Percentiles rank a stretch among this genome's conserved stretches.
Conservation (phyloP, 1,139 yeast genomes). For the Kluyveromyces sp. region DNA sequence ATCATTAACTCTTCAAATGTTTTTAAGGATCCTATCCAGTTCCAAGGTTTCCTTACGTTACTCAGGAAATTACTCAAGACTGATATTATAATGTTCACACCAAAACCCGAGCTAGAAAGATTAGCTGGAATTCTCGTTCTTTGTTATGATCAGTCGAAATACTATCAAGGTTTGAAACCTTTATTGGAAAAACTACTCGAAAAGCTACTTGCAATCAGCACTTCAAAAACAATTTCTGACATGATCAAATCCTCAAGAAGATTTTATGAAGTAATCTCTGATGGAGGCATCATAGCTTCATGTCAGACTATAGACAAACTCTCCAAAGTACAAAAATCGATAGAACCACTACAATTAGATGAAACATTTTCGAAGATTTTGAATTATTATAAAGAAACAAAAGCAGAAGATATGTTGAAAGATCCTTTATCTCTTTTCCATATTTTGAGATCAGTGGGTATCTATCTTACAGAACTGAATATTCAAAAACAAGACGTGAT, state of each 20-base stretch:
- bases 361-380: slow-evolving; percentile 19
- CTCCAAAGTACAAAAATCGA: slow-evolving; percentile 11
- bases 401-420: background rate
- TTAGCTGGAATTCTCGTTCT: slow-evolving; percentile 14
- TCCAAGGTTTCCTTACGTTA: slow-evolving; percentile 27
- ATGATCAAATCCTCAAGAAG: slow-evolving; percentile 8
- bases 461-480: slow-evolving; percentile 13
- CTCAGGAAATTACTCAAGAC: slow-evolving; percentile 22
- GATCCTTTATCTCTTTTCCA: slow-evolving; percentile 21
- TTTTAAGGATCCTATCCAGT: slow-evolving; percentile 27
- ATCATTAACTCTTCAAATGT: slow-evolving; percentile 10
- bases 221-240: background rate
- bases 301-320: slow-evolving; percentile 25
- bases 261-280: slow-evolving; percentile 10
- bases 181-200: slow-evolving; percentile 19
- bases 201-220: slow-evolving; percentile 22
- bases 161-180: slow-evolving; percentile 18
- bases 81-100: slow-evolving; percentile 14
- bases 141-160: slow-evolving; percentile 22
- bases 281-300: slow-evolving; percentile 18
- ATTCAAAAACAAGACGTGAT: slow-evolving; percentile 8
- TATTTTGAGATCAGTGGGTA: slow-evolving; percentile 25
- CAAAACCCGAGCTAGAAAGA: slow-evolving; percentile 7
- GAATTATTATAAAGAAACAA: slow-evolving; percentile 12
- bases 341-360: slow-evolving; percentile 5